Evolutionary conservation across 495 filamentous ascomycete genomes (phyloP).

Genomic region (Aspergillus nanangensis): DNA sequence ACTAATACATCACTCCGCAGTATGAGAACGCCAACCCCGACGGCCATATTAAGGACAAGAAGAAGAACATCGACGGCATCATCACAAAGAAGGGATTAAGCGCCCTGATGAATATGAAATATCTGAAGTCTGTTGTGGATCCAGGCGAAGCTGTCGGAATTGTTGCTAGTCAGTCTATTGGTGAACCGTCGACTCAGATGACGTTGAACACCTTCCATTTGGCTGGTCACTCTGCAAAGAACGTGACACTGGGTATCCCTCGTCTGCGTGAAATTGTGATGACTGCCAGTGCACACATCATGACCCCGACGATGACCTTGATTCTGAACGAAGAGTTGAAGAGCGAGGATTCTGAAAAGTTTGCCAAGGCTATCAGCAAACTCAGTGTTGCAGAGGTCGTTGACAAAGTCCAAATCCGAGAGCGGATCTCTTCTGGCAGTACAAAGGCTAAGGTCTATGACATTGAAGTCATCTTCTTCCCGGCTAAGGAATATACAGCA

Average conservation of each 20-base stretch:
- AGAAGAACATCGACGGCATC: constrained; percentile 49
- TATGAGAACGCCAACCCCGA: constrained; percentile 78
- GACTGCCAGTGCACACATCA: constrained; percentile 85
- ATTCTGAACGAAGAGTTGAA: constrained; percentile 69
- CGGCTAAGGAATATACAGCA: constrained; percentile 70
- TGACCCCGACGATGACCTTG: constrained; percentile 90
- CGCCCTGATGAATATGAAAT: constrained; percentile 81
- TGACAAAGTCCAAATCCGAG: constrained; percentile 74
- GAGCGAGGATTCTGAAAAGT: constrained; percentile 64
- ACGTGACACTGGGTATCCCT: constrained; percentile 98
- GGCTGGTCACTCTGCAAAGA: constrained; percentile 96
- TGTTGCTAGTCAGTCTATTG: constrained; percentile 92
- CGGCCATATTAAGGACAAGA: constrained; percentile 73
- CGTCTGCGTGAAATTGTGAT: constrained; percentile 97
- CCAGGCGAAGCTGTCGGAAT: constrained; percentile 98
- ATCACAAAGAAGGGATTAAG: constrained; percentile 73
- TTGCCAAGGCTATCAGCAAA: constrained; percentile 89
- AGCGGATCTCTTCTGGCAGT: constrained; percentile 64
- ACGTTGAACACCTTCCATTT: constrained; percentile 99
- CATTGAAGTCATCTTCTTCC: constrained; percentile 79
- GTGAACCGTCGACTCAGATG: constrained; percentile 98
- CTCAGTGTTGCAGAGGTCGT: constrained; percentile 82
- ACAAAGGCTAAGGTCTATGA: constrained; percentile 77
- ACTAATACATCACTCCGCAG: constrained; percentile 30
- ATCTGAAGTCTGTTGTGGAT: constrained; percentile 88